Base-by-base conservation (phyloP, 2,329 filamentous ascomycete genomes). In the Trichoderma gracile region DNA sequence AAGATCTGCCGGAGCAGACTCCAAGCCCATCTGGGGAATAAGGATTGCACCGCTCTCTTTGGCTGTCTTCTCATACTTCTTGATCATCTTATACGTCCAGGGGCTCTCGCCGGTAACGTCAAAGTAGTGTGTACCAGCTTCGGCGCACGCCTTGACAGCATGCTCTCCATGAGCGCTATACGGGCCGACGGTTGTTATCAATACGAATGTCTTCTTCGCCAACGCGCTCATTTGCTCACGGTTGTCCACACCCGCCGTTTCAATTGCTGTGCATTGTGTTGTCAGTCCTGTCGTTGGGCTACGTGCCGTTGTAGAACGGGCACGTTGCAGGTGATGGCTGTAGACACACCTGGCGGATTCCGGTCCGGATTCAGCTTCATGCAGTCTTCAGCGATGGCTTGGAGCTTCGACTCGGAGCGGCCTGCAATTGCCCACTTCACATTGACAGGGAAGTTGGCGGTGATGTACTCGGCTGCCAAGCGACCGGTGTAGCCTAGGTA, bases 401-500 rank as follows among this genome's bases (percentile, higher is more conserved):
- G 84, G 5, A 98, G 83, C 76, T 97, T 97, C 55, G 82, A 79
- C 55, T 83, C 79, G n/a, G 91, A 93, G 27, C 93, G 89, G 33
- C 93, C 93, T 52, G 92, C 91, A 63, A 97, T 81, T 15, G 92
- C 93, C 93, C 93, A 97, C 79, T 87, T 92, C 67, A 96, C 76
- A 73, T 92, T 85, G 19, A 89, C 91, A 0, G 93, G 90, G 1
- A 92, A 80, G 68, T 85, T 79, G 15, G 82, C 82, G 59, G 87
- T 82, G 71, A 97, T 89, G 76, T 95, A 87, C 74, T 96, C 88
- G 30, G 89, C 88, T 2, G 87, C 87, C 69, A 90, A 82, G 68
- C 86, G 88, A 45, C 93, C 93, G 0, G 93, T 97, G 77, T 96
- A 97, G 30, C 93, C 93, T 74, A 30, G 30, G 9, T 30, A 84